These are phyloP conservation scores for Xylaria flabelliformis DNA, from an alignment of 495 filamentous ascomycete species.

Conservation along the genomic window DNA sequence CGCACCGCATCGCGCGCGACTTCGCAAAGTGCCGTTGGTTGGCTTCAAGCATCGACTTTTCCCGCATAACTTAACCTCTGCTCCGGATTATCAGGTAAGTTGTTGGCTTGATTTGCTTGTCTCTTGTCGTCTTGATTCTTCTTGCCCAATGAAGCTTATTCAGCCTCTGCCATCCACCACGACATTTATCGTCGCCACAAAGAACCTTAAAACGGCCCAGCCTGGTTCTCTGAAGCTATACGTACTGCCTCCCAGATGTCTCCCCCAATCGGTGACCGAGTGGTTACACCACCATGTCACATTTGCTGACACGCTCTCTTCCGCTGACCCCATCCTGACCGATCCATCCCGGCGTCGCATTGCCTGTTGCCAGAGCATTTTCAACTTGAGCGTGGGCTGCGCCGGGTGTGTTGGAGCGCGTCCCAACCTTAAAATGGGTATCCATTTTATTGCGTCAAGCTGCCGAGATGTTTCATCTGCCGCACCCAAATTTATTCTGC, in stretches of 20 bases:
- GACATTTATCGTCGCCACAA: neutral
- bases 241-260: neutral
- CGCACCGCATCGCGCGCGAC: conserved; percentile 8
- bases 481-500: conserved; percentile 9
- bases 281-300: conserved; percentile 25
- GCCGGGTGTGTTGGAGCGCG: neutral
- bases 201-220: conserved; percentile 4
- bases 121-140: neutral
- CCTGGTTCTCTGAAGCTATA: neutral
- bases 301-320: conserved; percentile 18
- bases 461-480: conserved; percentile 15
- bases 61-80: neutral
- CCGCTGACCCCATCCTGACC: conserved; percentile 16
- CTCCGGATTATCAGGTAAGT: neutral
- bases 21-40: conserved; percentile 12
- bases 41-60: neutral
- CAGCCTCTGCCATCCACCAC: conserved; percentile 10
- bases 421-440: neutral
- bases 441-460: conserved; percentile 7
- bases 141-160: conserved; percentile 3
- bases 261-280: conserved; percentile 29
- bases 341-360: conserved; percentile 14
- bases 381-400: neutral
- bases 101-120: neutral
- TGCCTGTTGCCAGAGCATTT: conserved; percentile 12